Base-by-base conservation (phyloP, 805 yeast genomes). In the Candida multigemmis region DNA sequence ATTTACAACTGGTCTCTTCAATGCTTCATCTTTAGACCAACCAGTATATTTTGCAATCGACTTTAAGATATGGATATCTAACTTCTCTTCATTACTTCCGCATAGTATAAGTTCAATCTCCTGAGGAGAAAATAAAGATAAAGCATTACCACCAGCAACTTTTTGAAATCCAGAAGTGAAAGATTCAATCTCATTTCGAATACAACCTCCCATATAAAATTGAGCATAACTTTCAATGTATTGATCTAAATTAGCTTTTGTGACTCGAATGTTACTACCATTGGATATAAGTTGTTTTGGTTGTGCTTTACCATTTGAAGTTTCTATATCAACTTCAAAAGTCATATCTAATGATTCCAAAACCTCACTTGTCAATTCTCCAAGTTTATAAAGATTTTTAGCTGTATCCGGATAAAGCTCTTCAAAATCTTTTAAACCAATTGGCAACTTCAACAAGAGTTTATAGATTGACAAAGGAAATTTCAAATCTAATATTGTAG, bases 401-500 rank as follows among this genome's bases (percentile, higher is more conserved):
- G 55, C 83, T 0, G 83, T 62, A 1, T 66, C 68, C 0, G 97
- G 97, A 45, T 69, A 76, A 14, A 87, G 47, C 38, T 76, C 74
- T 22, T 52, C 47, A 36, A 74, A 79, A 47, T 91, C 97, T 3
- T 68, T 68, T 25, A 83, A 52, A 0, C 63, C 64, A 15, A 74
- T 54, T 4, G 68, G 69, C 27, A 68, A 60, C 3, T 63, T 65
- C 39, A 84, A 57, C 21, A 89, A 54, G 34, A 82, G 69, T 53
- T 85, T 87, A 54, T 81, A 91, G 20, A 86, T 50, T 0, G 81
- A 81, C 18, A 59, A 55, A 0, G 97, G 96, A 30, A 89, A 73
- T 23, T 69, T 70, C 30, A 89, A 57, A 46, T 86, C 95, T 24
- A 89, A 56, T 25, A 87, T 85, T 1, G 86, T 79, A 1, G 96